These are phyloP conservation scores for Ogataea salicorniae DNA, from an alignment of 805 yeast species.

Conservation along the genomic window DNA sequence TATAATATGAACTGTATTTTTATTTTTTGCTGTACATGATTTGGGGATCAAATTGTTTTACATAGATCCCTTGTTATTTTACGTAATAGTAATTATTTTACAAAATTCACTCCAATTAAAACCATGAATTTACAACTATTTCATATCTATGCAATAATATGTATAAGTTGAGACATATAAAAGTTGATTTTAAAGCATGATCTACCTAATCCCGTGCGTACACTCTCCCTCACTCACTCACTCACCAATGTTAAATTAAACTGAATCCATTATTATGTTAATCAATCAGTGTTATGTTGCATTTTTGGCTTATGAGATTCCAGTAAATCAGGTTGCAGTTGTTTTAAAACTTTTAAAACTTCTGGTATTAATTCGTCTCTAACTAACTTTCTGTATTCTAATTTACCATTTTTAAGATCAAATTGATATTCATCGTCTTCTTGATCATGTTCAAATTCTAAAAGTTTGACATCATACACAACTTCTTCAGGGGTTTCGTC, in stretches of 20 bases:
- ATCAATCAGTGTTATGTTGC: conserved; percentile 43
- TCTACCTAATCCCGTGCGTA: no score
- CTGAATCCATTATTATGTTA: neutral
- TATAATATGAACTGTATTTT: neutral
- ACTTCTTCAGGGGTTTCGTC: conserved; percentile 30
- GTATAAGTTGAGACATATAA: neutral
- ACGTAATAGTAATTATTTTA: no score
- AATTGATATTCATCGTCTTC: conserved; percentile 59
- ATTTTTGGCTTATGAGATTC: conserved; percentile 57
- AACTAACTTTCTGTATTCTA: conserved; percentile 35
- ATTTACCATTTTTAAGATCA: conserved; percentile 36
- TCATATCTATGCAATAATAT: neutral
- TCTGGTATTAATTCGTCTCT: conserved; percentile 48
- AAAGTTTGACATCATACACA: conserved; percentile 44
- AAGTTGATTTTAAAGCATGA: no score
- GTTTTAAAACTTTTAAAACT: conserved; percentile 41
- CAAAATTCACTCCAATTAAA: neutral
- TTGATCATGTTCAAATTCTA: conserved; percentile 77
- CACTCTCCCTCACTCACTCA: no score
- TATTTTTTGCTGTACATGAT: neutral
- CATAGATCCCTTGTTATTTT: no score
- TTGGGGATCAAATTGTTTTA: no score
- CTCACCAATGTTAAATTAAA: conserved; percentile 13
- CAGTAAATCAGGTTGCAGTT: conserved; percentile 61
- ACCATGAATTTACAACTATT: neutral